phyloP scores from a whole-genome alignment of 306 rosid genomes.

The Acacia confusa region DNA sequence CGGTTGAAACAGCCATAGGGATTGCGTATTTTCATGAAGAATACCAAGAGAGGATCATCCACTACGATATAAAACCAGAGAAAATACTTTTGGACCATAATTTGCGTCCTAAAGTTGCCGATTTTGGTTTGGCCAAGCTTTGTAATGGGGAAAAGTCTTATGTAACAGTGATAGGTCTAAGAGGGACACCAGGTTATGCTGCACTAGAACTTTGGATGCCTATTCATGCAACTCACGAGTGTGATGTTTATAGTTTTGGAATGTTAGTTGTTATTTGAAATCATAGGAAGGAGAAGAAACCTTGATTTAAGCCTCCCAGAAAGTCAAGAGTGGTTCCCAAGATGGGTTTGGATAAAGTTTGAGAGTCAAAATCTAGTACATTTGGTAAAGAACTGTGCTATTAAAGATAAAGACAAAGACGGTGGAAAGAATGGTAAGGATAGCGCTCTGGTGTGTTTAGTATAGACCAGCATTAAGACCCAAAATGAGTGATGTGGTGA shows the following conservation, averaged over 20 bases:
- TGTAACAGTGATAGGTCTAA: not conserved
- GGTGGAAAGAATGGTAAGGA: not conserved
- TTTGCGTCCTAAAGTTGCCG: not conserved
- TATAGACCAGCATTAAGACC: not conserved
- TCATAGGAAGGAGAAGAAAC: not conserved
- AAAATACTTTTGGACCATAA: slow-evolving; percentile 29
- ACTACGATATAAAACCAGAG: slow-evolving; percentile 59
- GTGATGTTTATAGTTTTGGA: not conserved
- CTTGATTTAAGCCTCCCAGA: not conserved
- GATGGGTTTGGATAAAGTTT: not conserved
- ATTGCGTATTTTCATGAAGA: slow-evolving; percentile 51
- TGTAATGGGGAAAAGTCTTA: not conserved
- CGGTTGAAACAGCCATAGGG: slow-evolving; percentile 50
- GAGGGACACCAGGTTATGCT: not conserved
- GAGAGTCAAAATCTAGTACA: not conserved
- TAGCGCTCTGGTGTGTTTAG: not conserved
- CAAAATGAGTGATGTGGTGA: not conserved
- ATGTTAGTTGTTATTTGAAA: not conserved
- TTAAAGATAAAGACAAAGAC: not conserved
- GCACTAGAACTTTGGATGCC: not conserved
- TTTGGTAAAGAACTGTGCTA: not conserved
- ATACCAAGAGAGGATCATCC: slow-evolving; percentile 50
- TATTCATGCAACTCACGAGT: not conserved
- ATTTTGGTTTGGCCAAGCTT: not conserved
- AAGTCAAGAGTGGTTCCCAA: not conserved